Base-by-base conservation (phyloP, 2,329 filamentous ascomycete genomes). In the Epichloe glyceriae region DNA sequence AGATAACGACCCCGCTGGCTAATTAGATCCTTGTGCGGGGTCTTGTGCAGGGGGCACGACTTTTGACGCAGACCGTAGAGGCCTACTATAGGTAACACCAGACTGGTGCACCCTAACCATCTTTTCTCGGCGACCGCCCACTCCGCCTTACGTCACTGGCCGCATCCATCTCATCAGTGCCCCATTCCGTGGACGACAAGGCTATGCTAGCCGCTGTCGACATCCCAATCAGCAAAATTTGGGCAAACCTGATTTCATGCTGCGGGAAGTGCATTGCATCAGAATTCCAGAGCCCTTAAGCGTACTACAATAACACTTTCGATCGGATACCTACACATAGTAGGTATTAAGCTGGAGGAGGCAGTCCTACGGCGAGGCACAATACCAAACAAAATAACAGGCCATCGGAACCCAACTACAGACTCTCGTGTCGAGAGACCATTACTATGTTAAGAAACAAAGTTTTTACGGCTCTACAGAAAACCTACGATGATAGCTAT, bases 401-500 rank as follows among this genome's bases (percentile, higher is more conserved):
- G 6, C 19, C 26, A 33, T 15, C 20, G 22, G 12, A 39, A 39
- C 14, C 12, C 41, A 39, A 14, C 30, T 30, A 22, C 4, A 42
- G 42, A 19, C 33, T 50, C 19, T 8, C 33, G 26, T 47, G 38
- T 38, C 43, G 39, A 43, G 2, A 39, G 45, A 34, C 8, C 51
- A 56, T 56, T 67, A 70, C 62, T 58, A 79, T 80, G 76, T 73
- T 75, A 65, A 72, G 71, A 60, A 76, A 69, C 64, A 75, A 69
- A 62, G 68, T 67, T 55, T 76, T 82, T 63, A 82, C 85, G 68
- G 82, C 82, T 55, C 81, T 96, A 67, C 91, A 97, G 72, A 96
- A 95, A 78, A 95, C 89, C 51, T 97, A 97, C 71, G 91, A 97
- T 72, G 89, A 97, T 68, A 90, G 86, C 68, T 96, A 95, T 70